These are phyloP conservation scores for Panicum virgatum DNA, from an alignment of 202 grass and related monocot species.

Conservation along the genomic window DNA sequence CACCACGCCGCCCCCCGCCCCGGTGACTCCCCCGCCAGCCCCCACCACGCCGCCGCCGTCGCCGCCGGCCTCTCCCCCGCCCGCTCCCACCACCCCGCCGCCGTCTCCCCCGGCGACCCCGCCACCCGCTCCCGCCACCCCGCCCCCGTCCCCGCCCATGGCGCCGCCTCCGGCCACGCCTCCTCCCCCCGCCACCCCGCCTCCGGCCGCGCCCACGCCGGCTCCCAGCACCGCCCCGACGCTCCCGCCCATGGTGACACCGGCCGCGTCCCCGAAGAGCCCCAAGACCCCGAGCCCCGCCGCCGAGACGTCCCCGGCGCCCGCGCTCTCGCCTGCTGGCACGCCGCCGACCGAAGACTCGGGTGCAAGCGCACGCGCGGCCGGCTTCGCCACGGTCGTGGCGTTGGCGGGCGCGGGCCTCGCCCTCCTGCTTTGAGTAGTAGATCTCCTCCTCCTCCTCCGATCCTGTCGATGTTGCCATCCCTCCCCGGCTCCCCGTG, in stretches of 20 bases:
- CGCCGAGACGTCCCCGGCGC: conserved; percentile 12
- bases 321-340: conserved; percentile 21
- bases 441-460: neutral
- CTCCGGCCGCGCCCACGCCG: conserved; percentile 32
- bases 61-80: conserved; percentile 3
- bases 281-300: conserved; percentile 22
- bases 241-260: conserved; percentile 29
- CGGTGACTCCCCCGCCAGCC: conserved; percentile 13
- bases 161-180: conserved; percentile 29
- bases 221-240: conserved; percentile 29
- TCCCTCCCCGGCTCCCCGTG: neutral
- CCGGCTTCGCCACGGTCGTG: conserved; percentile 38
- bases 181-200: conserved; percentile 31
- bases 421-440: conserved; percentile 42
- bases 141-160: conserved; percentile 21
- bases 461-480: neutral
- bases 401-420: conserved; percentile 41
- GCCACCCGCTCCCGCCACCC: conserved; percentile 39
- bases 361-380: neutral
- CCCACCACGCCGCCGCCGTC: conserved; percentile 39
- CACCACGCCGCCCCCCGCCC: conserved; percentile 24
- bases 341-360: conserved; percentile 14
- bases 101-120: conserved; percentile 46
- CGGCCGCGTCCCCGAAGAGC: conserved; percentile 33
- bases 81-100: conserved; percentile 32